Base-by-base conservation (phyloP, 805 yeast genomes). In the Metschnikowia sp. region DNA sequence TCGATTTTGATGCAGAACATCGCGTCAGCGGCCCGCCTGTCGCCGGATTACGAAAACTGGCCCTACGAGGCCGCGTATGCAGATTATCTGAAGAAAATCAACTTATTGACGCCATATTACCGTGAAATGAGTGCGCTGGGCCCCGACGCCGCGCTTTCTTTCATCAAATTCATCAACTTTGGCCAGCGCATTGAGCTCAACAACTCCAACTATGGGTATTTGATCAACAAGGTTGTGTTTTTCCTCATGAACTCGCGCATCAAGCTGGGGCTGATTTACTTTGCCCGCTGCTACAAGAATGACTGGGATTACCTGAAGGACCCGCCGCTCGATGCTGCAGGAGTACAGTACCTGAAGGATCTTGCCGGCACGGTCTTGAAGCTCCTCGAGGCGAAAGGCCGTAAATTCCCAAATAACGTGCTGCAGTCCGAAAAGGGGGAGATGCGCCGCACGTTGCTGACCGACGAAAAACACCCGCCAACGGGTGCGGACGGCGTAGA, bases 221-320 rank as follows among this genome's bases (percentile, higher is more conserved):
- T 94, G 64, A 83, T 89, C 50, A 89, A 92, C 63, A 86, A 94
- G 61, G 94, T 94, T 42, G 90, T 94, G 26, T 89, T 88, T 64
- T 94, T 88, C 65, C 74, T 94, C 63, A 88, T 94, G 89, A 94
- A 94, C 69, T 77, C 94, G 10, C 80, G 92, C 55, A 86, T 89
- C 60, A 88, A 89, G 63, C 76, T 81, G 43, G 97, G 98, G 0
- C 82, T 91, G 29, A 88, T 94, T n/a, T 94, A 83, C 65, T 90
- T 94, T 70, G 97, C 98, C 1, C 73, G 96, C 51, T 87, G 94
- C 64, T 79, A 78, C 53, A 74, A 70, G 48, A 77, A 78, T 55
- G 76, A 80, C 32, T 67, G 81, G 39, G 75, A 72, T 46, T 88
- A 80, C 66, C 76, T 85, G 49, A 79, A 81, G 53, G 98, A 94